Base-by-base conservation (phyloP, 441 rosid species). In the Pelargonium citronellum region DNA sequence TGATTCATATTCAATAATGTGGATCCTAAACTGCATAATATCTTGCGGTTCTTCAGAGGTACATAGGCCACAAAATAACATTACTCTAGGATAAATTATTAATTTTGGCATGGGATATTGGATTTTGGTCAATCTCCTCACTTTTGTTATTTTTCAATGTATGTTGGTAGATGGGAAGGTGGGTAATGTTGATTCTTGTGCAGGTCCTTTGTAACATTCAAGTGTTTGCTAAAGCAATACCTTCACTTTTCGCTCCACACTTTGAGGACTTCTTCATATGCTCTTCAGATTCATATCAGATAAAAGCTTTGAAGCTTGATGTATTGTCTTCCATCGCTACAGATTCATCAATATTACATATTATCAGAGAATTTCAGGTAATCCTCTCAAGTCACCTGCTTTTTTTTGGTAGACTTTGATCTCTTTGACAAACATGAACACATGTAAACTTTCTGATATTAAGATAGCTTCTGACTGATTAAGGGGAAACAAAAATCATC, bases 281-380 rank as follows among this genome's bases (percentile, higher is more conserved):
- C 67, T 87, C 94, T 66, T 85, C 95, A 46, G 99, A 94, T 73
- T 77, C 95, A 67, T 85, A 86, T 87, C 90, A 86, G 84, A 86
- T 83, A 57, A 94, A 84, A 85, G 86, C 92, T 66, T 81, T 91
- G 82, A 94, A 91, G 87, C 96, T 94, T 78, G 94, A 87, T 83
- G 89, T 94, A 77, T 90, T 94, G 78, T 89, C 94, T 82, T 86
- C 81, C 71, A 83, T 91, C 78, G 84, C 89, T 69, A 85, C 90
- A 47, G 87, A 87, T 69, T 86, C 86, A 57, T 87, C 96, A 43
- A 80, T 91, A 79, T 71, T 88, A 64, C 82, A 85, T 13, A 78
- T 91, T 79, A 83, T 94, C 75, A 90, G 79, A 81, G 99, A 94
- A 78, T 89, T 91, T 83, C 94, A 91, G 97, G 99, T 94, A 81